Evolutionary conservation across 1,139 yeast genomes (phyloP), one percentile per base, ranked within the genome.

Genomic region (Blastobotrys capitulatus): DNA sequence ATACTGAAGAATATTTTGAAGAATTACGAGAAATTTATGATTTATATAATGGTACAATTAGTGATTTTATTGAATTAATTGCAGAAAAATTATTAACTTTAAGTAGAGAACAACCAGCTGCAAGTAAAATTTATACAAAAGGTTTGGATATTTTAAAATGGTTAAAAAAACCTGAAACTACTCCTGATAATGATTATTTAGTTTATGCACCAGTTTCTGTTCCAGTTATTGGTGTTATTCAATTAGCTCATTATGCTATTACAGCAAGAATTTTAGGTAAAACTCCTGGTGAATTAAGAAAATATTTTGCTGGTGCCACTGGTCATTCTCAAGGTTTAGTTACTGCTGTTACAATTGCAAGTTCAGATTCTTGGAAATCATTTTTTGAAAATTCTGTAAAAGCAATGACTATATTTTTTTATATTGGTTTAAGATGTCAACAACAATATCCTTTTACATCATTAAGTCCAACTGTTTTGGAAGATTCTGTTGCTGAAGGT

Each of bases 321-420:
- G 98, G 98, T 72, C 98, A 92, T 70, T 90, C 97, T 38, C 98
- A 92, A 76, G 98, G 98, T 73, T 76, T 92, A 62, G 86, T 92
- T 51, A 87, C 97, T 38, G 95, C 99, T 36, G 80, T 89, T 57
- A 95, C 96, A 36, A 79, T 92, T 61, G 86, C 97, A 40, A 80
- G 90, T 54, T 79, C 96, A 20, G 83, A 80, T 63, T 76, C 86
- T 45, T 90, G 97, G 97, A 86, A 80, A 15, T 79, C 88, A 22
- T 92, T 87, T 73, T 77, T 78, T 66, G 74, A 72, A 50, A 78
- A 84, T 59, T 75, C 96, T 51, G 71, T 82, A 60, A 86, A 86
- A 71, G 89, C 96, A 34, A 79, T 89, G 57, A 80, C 92, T 49
- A 75, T 90, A 62, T 76, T 92, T 67, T 92, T 92, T 77, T 90